These are phyloP conservation scores for Viola odorata DNA, from an alignment of 345 rosid species.

Conservation along the genomic window DNA sequence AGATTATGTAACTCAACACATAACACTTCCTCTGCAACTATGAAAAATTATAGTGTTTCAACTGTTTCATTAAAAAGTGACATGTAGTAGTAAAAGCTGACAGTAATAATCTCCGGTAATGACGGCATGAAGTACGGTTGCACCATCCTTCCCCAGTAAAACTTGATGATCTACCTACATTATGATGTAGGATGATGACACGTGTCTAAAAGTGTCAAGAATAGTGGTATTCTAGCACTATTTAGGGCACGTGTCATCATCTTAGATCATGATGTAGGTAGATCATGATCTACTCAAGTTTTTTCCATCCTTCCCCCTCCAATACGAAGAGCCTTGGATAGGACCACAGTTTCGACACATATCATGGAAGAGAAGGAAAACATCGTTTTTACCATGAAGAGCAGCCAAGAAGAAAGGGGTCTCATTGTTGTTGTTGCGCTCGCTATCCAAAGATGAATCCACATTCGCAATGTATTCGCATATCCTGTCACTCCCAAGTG, in stretches of 20 bases:
- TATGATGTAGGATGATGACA: no score
- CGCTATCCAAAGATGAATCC: slow-evolving; percentile 8
- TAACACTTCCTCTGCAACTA: neutral
- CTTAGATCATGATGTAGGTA: no score
- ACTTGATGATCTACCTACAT: no score
- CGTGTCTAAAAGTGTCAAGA: no score
- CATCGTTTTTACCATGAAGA: slow-evolving; percentile 27
- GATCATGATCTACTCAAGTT: no score
- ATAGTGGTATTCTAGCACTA: no score
- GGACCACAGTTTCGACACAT: neutral
- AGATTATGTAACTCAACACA: no score
- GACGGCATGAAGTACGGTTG: slow-evolving; percentile 30
- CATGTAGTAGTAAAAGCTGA: slow-evolving; percentile 1
- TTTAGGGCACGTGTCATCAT: no score
- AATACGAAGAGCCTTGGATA: neutral
- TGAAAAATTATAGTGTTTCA: neutral
- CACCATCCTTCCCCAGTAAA: neutral
- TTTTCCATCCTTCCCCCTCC: slow-evolving; percentile 1
- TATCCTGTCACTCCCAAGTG: slow-evolving; percentile 30
- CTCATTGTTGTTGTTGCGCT: slow-evolving; percentile 26
- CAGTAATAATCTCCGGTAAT: slow-evolving; percentile 18
- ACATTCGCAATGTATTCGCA: slow-evolving; percentile 18
- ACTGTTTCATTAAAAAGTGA: neutral
- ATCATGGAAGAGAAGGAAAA: slow-evolving; percentile 26
- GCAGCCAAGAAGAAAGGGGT: slow-evolving; percentile 43